Base-by-base conservation (phyloP, 2,329 filamentous ascomycete genomes). In the Bipolaris bicolor region DNA sequence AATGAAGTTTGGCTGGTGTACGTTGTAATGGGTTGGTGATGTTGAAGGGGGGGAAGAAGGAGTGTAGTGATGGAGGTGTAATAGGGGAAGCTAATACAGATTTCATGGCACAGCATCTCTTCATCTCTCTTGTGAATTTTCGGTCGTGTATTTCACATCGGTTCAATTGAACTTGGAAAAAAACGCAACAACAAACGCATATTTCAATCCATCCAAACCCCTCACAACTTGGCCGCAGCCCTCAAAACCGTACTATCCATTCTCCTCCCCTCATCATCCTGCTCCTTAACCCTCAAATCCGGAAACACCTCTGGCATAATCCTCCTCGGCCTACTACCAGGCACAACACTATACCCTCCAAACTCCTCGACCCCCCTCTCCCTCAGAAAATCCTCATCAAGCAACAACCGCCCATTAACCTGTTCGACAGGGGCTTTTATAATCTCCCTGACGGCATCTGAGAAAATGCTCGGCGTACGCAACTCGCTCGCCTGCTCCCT, bases 351-450 rank as follows among this genome's bases (percentile, higher is more conserved):
- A 72, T 96, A 96, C 67, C 86, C 84, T 0, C 82, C 82, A 66
- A 96, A 95, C 71, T 96, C 90, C 0, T 77, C 81, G 3, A 92
- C 80, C 1, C 88, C 87, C 18, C 88, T 81, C 6, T 83, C 80
- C 16, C 89, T 81, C 29, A 96, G 79, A 63, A 92, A 95, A 70
- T 96, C 91, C 72, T 96, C 91, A 67, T 96, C 92, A 1, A 92
- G 83, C 57, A 88, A 82, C 5, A 94, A 78, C 41, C 85, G 77
- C 0, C 91, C 92, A 70, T 91, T 96, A 20, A 95, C 88, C 4
- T 76, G 74, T 0, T 78, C 61, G 0, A 85, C 77, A 0, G 88
- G 85, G 0, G 88, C 83, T 9, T 77, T 73, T 1, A 95, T 79
- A 75, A 96, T 89, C 1, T 84, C 89, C 1, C 94, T 75, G 16